phyloP scores from a whole-genome alignment of 768 basidiomycete genomes.

The Amanita thiersii region DNA sequence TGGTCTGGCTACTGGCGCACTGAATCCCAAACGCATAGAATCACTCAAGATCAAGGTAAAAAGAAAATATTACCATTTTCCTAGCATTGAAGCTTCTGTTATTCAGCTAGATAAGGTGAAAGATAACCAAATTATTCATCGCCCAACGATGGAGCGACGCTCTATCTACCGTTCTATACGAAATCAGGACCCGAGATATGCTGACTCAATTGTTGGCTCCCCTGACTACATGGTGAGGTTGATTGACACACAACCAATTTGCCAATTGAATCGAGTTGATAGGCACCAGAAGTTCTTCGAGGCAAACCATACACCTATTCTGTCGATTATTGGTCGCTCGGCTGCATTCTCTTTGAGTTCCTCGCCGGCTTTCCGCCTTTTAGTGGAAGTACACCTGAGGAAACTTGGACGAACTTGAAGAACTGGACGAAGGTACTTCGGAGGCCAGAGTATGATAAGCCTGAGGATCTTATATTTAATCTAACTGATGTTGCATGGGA shows the following conservation, averaged over 20 bases:
- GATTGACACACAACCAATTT: neutral
- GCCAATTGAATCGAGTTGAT: too few species aligned
- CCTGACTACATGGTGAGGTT: constrained; percentile 91
- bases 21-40: constrained; percentile 92
- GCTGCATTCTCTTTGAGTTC: constrained; percentile 97
- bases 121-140: constrained; percentile 81
- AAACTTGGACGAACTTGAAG: constrained; percentile 98
- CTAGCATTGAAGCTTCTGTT: neutral
- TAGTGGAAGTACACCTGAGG: constrained; percentile 90
- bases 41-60: constrained; percentile 85
- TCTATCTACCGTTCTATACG: constrained; percentile 92
- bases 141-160: constrained; percentile 90
- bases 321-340: constrained; percentile 97
- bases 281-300: constrained; percentile 84
- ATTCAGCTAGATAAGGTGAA: constrained; percentile 90
- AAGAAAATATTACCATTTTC: neutral
- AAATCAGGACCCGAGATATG: constrained; percentile 85
- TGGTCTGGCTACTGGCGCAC: constrained; percentile 91
- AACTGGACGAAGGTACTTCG: constrained; percentile 92
- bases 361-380: constrained; percentile 97
- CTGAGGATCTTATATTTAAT: constrained; percentile 96
- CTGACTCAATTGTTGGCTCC: constrained; percentile 95
- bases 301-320: constrained; percentile 94
- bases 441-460: constrained; percentile 92
- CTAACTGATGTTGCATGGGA: constrained; percentile 91